Evolutionary conservation across 2,329 filamentous ascomycete species (phyloP).

Genomic region (Neofusicoccum parvum): DNA sequence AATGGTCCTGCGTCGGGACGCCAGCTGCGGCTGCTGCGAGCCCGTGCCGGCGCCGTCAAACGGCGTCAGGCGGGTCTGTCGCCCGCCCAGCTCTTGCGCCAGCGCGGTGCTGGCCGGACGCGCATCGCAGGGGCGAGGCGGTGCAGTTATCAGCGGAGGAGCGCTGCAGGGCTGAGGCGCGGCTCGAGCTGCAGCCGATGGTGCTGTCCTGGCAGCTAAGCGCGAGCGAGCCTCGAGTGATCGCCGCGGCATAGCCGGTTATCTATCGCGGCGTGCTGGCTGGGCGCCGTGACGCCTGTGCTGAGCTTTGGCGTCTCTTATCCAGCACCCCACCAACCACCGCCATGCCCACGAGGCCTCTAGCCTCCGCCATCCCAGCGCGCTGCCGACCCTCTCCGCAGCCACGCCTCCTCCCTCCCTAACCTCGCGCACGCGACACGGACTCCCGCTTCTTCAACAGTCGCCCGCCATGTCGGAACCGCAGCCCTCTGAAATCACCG

Average conservation of each 20-base stretch:
- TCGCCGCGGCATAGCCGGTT: not conserved
- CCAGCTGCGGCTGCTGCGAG: not conserved
- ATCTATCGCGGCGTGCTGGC: not conserved
- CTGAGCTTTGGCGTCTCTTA: not conserved
- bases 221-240: not conserved
- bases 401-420: not conserved
- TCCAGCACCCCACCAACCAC: conserved; percentile 2
- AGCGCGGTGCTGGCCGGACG: not conserved
- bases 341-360: not conserved
- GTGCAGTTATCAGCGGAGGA: no score
- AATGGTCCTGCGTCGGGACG: conserved; percentile 1
- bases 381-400: not conserved
- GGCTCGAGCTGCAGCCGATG: not conserved
- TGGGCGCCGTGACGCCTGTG: conserved; percentile 2
- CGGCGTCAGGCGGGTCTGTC: no score
- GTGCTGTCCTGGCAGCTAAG: not conserved
- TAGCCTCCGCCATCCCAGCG: not conserved
- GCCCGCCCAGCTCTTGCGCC: not conserved
- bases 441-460: conserved; percentile 15
- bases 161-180: not conserved
- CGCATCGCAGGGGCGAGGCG: not conserved
- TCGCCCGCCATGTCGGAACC: conserved; percentile 28
- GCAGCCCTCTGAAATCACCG: conserved; percentile 53
- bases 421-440: not conserved
- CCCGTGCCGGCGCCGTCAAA: not conserved